Conservation (phyloP, 2,329 filamentous ascomycete species). For the Paraphoma chrysanthemicola region DNA sequence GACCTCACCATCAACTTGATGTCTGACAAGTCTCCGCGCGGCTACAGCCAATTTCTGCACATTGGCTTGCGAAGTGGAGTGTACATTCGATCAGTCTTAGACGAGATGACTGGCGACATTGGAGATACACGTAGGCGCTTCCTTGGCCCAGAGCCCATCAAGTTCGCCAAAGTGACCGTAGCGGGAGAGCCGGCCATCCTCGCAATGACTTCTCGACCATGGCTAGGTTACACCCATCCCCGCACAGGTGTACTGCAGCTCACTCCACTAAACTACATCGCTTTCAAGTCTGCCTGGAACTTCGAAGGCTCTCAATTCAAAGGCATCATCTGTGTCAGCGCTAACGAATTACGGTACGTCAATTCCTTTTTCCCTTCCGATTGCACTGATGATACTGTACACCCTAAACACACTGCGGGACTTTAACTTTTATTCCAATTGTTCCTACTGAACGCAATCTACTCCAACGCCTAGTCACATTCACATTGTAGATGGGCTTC, state of each 20-base stretch:
- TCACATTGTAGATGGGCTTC: conserved; percentile 3
- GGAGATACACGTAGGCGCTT: conserved; percentile 96
- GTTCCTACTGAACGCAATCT: conserved; percentile 83
- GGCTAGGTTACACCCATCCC: conserved; percentile 91
- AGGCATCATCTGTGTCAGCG: conserved; percentile 93
- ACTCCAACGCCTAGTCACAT: neutral
- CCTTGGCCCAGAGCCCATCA: conserved; percentile 86
- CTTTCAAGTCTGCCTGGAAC: conserved; percentile 93
- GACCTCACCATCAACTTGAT: conserved; percentile 92
- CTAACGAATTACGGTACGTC: conserved; percentile 80
- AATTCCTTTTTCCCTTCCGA: conserved; percentile 27
- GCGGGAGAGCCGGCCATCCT: conserved; percentile 85
- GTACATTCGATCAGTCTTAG: conserved; percentile 91
- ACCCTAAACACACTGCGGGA: conserved; percentile 54
- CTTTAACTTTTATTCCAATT: conserved; percentile 74
- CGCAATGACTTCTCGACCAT: conserved; percentile 90
- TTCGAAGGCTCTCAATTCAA: conserved; percentile 96
- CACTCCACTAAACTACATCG: conserved; percentile 86
- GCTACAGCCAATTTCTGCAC: conserved; percentile 89
- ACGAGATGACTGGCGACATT: conserved; percentile 93
- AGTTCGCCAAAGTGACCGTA: conserved; percentile 89
- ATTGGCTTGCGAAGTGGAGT: conserved; percentile 96
- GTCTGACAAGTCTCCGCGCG: conserved; percentile 89
- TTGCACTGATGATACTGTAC: conserved; percentile 70
- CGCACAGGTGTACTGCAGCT: conserved; percentile 89